Evolutionary conservation across 23 red algal species (phyloP).

Genomic region (Rhodosorus marinus): DNA sequence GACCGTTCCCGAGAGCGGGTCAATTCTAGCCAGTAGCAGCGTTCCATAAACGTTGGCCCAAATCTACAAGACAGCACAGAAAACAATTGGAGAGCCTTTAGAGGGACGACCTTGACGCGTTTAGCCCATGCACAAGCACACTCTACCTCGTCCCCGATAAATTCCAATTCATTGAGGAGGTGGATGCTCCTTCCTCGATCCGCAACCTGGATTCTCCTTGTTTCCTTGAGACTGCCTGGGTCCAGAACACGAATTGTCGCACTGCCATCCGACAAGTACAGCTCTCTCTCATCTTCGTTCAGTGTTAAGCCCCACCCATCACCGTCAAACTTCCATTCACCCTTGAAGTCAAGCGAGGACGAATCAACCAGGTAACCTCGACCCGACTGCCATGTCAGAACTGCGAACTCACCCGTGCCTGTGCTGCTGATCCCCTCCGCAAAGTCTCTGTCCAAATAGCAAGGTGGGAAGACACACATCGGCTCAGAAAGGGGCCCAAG

Average conservation of each 20-base stretch:
- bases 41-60: conserved; percentile 63
- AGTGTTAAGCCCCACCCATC: conserved; percentile 52
- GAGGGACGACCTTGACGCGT: too few relatives aligned
- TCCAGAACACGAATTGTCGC: background rate
- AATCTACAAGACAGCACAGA: too few relatives aligned
- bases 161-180: conserved; percentile 48
- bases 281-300: conserved; percentile 15
- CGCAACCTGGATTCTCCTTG: conserved; percentile 5
- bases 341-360: conserved; percentile 17
- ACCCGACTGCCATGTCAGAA: conserved; percentile 55
- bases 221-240: background rate
- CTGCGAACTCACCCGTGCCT: conserved; percentile 19
- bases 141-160: conserved; percentile 38
- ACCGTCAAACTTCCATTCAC: conserved; percentile 50
- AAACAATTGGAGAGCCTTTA: too few relatives aligned
- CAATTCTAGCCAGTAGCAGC: conserved; percentile 40
- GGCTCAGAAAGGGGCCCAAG: too few relatives aligned
- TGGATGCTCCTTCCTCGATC: conserved; percentile 23
- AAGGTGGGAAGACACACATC: too few relatives aligned
- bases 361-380: conserved; percentile 40
- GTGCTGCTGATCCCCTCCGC: conserved; percentile 45
- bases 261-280: conserved; percentile 62
- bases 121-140: too few relatives aligned
- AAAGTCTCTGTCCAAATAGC: too few relatives aligned
- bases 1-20: conserved; percentile 23